Conservation (phyloP, 345 rosid genomes). For the Luvunga scandens region DNA sequence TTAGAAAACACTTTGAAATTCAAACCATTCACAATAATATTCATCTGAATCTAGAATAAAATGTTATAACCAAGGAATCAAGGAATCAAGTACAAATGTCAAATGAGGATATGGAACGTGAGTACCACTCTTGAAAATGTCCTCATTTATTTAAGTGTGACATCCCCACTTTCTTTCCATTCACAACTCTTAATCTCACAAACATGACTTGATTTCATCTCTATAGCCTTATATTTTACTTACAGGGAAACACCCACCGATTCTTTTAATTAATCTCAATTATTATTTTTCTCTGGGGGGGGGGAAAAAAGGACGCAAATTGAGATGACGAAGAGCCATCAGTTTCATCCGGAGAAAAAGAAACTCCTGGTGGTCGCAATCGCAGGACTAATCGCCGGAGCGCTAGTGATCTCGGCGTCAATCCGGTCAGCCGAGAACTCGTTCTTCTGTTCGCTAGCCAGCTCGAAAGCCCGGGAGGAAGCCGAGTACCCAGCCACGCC, state of each 20-base stretch:
- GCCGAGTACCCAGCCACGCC: constrained; percentile 44
- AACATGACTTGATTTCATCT: no score
- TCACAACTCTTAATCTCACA: neutral
- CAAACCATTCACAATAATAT: no score
- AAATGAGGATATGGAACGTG: neutral
- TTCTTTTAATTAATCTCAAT: no score
- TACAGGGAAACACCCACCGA: no score
- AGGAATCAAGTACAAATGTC: neutral
- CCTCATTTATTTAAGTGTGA: neutral
- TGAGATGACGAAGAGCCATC: constrained; percentile 16
- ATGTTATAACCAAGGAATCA: no score
- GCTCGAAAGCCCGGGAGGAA: constrained; percentile 12
- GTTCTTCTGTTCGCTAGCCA: constrained; percentile 43
- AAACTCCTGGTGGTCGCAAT: constrained; percentile 31
- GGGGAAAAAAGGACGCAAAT: no score
- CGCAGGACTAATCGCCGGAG: constrained; percentile 45
- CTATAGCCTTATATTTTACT: no score
- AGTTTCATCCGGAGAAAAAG: constrained; percentile 27
- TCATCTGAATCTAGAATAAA: no score
- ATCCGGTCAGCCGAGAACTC: constrained; percentile 35
- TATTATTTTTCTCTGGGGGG: neutral
- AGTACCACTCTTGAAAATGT: neutral
- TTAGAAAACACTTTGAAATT: no score
- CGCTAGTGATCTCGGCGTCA: constrained; percentile 39
- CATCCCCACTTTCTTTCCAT: neutral